Conservation (phyloP, 2,329 filamentous ascomycete species). For the Seiridium cupressi region DNA sequence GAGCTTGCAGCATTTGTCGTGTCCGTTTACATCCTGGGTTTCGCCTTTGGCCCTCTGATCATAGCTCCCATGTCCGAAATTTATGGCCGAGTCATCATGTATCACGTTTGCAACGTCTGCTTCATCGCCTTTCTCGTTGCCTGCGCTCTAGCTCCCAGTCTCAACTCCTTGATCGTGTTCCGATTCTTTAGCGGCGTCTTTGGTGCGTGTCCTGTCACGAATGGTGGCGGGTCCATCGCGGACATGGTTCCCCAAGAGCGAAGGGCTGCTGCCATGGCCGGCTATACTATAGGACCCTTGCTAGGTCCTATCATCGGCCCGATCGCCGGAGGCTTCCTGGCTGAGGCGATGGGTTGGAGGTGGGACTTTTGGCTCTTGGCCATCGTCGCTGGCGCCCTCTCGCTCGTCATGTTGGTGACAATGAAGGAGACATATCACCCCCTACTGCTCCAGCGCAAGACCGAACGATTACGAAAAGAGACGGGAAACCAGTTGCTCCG, state of each 20-base stretch:
- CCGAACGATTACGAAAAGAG: constrained; percentile 34
- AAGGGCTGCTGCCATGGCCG: constrained; percentile 47
- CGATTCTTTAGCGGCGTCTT: constrained; percentile 62
- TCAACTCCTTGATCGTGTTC: constrained; percentile 54
- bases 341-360: constrained; percentile 30
- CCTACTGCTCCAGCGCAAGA: constrained; percentile 33
- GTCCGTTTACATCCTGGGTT: constrained; percentile 11
- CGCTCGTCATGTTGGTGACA: constrained; percentile 26
- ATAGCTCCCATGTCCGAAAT: constrained; percentile 58
- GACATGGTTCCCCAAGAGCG: constrained; percentile 55
- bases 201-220: constrained; percentile 61
- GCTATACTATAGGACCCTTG: constrained; percentile 29
- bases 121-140: constrained; percentile 40
- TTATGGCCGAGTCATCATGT: constrained; percentile 51
- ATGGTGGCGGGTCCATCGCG: constrained; percentile 64
- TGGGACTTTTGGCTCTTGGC: constrained; percentile 36
- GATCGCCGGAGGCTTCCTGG: constrained; percentile 31
- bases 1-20: constrained; percentile 10
- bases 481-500: constrained; percentile 29
- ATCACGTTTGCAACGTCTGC: constrained; percentile 41
- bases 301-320: constrained; percentile 33
- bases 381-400: constrained; percentile 26
- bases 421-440: constrained; percentile 37
- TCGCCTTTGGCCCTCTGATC: constrained; percentile 45
- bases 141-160: constrained; percentile 48